Conservation (phyloP, 2,329 filamentous ascomycete genomes). For the Graphiopsis chlorocephala region DNA sequence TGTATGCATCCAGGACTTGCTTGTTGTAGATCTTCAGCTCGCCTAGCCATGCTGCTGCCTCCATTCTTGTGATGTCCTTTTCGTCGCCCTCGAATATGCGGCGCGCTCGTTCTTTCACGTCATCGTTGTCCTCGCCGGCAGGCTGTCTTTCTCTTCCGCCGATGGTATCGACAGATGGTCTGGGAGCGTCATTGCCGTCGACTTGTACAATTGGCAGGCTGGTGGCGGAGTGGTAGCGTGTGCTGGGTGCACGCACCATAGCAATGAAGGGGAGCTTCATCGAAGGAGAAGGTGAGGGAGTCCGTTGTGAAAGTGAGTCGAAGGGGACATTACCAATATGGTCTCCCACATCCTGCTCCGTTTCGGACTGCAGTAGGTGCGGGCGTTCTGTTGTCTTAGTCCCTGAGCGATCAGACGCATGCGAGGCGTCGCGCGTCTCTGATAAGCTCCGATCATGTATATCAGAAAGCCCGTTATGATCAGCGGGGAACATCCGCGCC, state of each 20-base stretch:
- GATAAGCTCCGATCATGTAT: constrained; percentile 28
- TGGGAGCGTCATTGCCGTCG: constrained; percentile 44
- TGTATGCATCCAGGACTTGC: constrained; percentile 70
- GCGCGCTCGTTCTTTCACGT: constrained; percentile 73
- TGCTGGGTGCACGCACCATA: constrained; percentile 13
- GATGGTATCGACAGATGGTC: constrained; percentile 34
- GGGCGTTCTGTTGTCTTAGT: constrained; percentile 26
- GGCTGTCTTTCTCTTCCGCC: background rate
- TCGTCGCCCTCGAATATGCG: constrained; percentile 84
- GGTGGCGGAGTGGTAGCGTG: constrained; percentile 21
- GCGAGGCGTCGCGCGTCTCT: constrained; percentile 17
- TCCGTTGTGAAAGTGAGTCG: constrained; percentile 2
- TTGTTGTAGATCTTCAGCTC: constrained; percentile 58
- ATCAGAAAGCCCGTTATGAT: constrained; percentile 23
- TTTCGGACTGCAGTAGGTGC: constrained; percentile 33
- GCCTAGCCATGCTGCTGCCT: constrained; percentile 85
- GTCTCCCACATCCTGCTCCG: constrained; percentile 27
- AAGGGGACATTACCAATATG: constrained; percentile 12
- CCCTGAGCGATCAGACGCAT: constrained; percentile 21
- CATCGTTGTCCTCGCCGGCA: constrained; percentile 41
- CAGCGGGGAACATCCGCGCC: constrained; percentile 28
- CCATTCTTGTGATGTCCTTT: constrained; percentile 72
- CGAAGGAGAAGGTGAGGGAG: constrained; percentile 9
- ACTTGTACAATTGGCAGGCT: constrained; percentile 42
- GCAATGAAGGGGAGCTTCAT: constrained; percentile 19